Evolutionary conservation across 202 grass and related monocot genomes (phyloP), one percentile per base, ranked within the genome.

Genomic region (Cymbopogon flexuosus): DNA sequence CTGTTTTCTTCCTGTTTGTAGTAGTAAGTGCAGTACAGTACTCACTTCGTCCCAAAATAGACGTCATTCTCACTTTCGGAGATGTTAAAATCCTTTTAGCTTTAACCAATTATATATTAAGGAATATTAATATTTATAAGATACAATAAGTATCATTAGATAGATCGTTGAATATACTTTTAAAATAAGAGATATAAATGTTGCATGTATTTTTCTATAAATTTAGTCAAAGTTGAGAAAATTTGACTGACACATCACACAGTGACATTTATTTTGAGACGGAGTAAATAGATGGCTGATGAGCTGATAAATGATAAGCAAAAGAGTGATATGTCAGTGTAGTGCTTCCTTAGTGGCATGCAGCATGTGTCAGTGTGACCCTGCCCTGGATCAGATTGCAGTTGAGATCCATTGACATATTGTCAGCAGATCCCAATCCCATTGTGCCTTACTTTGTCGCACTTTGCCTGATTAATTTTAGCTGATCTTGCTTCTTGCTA

Each of bases 321-420:
- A 31, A 78, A 64, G 75, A 78, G 24, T 34, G 22, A 24, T 51
- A 10, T 29, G 16, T 4, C 22, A 15, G 36, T 56, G 47, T 3
- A 10, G 3, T 56, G 78, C 47, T 80, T 40, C 62, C 29, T 77
- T 3, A 70, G 72, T 82, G 79, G 72, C 31, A 12, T 4, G 30
- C 63, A 69, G 30, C 63, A 69, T 43, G 63, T 70, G 79, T 72
- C 73, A 35, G 19, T 58, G 70, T 71, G 65, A 59, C 4, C 14
- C 45, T 66, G 35, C 13, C 66, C 59, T 37, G 45, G 57, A 81
- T 70, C 73, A 76, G 62, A 71, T 87, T 54, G 27, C 31, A 16
- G 79, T 56, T 82, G 21, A 77, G 56, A 82, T 65, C 78, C 22
- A 3, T 24, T 40, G 64, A 39, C 62, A 13, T 41, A 61, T 68